Evolutionary conservation across 2,329 filamentous ascomycete genomes (phyloP).

Genomic region (Cercospora berteroae): DNA sequence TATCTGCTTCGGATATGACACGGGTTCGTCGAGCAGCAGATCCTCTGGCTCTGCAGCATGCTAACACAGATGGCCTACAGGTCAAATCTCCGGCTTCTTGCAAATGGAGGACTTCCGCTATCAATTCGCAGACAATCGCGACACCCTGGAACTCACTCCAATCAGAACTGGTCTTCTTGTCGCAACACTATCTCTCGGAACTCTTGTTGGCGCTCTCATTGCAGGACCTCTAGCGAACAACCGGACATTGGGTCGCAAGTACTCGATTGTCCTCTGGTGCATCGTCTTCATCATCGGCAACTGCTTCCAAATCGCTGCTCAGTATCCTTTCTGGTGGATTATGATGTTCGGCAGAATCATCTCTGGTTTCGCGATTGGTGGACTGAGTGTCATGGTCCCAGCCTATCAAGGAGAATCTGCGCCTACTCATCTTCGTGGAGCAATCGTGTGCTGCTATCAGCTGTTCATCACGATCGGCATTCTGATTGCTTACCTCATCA

Average conservation of each 20-base stretch:
- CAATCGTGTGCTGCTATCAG: constrained; percentile 64
- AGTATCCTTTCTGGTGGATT: constrained; percentile 55
- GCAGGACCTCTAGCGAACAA: constrained; percentile 59
- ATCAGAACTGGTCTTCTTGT: constrained; percentile 61
- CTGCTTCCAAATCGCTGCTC: constrained; percentile 61
- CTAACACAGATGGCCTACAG: constrained; percentile 47
- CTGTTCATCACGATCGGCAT: constrained; percentile 68
- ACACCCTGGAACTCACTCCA: constrained; percentile 48
- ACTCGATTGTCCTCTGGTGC: constrained; percentile 60
- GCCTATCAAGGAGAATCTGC: constrained; percentile 67
- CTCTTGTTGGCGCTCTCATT: constrained; percentile 56
- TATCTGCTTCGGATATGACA: constrained; percentile 35
- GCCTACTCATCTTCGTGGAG: constrained; percentile 61
- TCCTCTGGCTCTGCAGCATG: not conserved
- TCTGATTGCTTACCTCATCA: constrained; percentile 51
- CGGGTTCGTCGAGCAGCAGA: constrained; percentile 17
- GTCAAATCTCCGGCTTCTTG: constrained; percentile 61
- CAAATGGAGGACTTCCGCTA: constrained; percentile 55
- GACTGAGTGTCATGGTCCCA: constrained; percentile 60
- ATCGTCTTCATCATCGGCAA: constrained; percentile 63
- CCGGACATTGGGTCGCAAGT: constrained; percentile 54
- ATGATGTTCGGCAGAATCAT: constrained; percentile 62
- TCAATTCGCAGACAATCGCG: constrained; percentile 51
- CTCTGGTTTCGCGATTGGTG: constrained; percentile 62
- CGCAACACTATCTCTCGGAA: constrained; percentile 57